Base-by-base conservation (phyloP, 257 asterid species). In the Penstemon barbatus region DNA sequence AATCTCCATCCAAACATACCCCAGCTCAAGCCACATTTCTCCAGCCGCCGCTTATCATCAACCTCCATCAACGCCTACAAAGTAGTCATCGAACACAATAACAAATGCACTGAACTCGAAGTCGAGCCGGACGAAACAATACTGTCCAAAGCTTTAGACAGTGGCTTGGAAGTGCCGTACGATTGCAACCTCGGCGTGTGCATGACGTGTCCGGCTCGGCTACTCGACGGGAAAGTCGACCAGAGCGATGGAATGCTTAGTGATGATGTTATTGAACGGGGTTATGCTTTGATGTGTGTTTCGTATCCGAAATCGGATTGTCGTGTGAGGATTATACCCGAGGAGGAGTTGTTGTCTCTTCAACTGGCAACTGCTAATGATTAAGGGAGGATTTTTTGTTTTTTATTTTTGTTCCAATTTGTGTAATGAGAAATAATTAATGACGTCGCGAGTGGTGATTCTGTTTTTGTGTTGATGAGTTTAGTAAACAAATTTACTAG, bases 171-270 rank as follows among this genome's bases (percentile, higher is more conserved):
- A 0, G 90, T 88, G 61, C 98, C 98, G 0, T 74, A 92, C 66
- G 98, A 90, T 77, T 92, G 98, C 88, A 92, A 88, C 68, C 90
- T 92, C n/a, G 97, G 98, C 40, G 98, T 93, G 9, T 93, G 98
- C 79, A 90, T 92, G 98, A 92, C 98, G 48, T 93, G 97, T 39
- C 97, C 98, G 11, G 97, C 98, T 8, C 57, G 57, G 73, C 90
- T 93, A 10, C 72, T 92, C 41, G 77, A 87, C 73, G 97, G 98
- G 5, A 51, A 65, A 15, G 98, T 92, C 7, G 98, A 90, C 72
- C 98, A 92, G 82, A 92, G 96, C 84, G 96, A 90, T 7, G 98
- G 98, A 6, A 92, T 90, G 98, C 87, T 90, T 10, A 93, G 97
- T 78, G 98, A 93, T 67, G 97, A 93, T 79, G 98, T 93, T 62